A percentile compares a stretch with the other conserved stretches of the same genome.
Evolutionary conservation across 2,329 filamentous ascomycete species (phyloP).

Genomic region (Magnaporthiopsis poae): DNA sequence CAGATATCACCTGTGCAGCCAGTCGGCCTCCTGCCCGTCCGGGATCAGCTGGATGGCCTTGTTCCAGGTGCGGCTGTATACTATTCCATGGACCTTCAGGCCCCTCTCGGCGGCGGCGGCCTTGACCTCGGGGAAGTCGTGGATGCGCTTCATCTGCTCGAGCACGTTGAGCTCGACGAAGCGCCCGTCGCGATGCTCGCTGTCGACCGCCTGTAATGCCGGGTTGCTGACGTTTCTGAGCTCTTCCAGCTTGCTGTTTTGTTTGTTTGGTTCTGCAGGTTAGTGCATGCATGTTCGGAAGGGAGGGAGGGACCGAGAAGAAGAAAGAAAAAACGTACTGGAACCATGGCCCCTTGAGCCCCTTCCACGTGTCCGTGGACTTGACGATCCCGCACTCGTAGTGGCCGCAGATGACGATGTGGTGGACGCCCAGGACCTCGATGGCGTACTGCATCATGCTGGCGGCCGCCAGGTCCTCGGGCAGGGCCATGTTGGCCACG

Average conservation of each 20-base stretch:
- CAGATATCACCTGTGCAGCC: slow-evolving; percentile 2
- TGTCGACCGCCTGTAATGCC: slow-evolving; percentile 2
- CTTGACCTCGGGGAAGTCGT: slow-evolving; percentile 8
- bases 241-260: slow-evolving; percentile 10
- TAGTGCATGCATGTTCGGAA: background rate
- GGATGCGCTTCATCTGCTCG: slow-evolving; percentile 9
- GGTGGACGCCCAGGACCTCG: slow-evolving; percentile 10
- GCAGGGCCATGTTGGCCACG: slow-evolving; percentile 11
- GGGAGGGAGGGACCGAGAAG: too few species aligned
- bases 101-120: slow-evolving; percentile 8
- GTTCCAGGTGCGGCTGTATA: slow-evolving; percentile 8
- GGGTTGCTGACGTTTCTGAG: slow-evolving; percentile 6
- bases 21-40: slow-evolving; percentile 1
- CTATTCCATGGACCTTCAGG: slow-evolving; percentile 11
- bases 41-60: slow-evolving; percentile 4
- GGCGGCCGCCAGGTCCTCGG: slow-evolving; percentile 8
- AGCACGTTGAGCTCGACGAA: slow-evolving; percentile 13
- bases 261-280: background rate
- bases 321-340: slow-evolving; percentile 5
- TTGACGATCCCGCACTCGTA: slow-evolving; percentile 12
- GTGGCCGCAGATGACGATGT: slow-evolving; percentile 12
- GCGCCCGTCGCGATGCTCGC: slow-evolving; percentile 9
- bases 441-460: slow-evolving; percentile 12
- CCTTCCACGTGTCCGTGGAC: slow-evolving; percentile 3
- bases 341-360: slow-evolving; percentile 10